Evolutionary conservation across 2,329 filamentous ascomycete genomes (phyloP), one percentile per base, ranked within the genome.

Genomic region (Thielaviopsis musarum): DNA sequence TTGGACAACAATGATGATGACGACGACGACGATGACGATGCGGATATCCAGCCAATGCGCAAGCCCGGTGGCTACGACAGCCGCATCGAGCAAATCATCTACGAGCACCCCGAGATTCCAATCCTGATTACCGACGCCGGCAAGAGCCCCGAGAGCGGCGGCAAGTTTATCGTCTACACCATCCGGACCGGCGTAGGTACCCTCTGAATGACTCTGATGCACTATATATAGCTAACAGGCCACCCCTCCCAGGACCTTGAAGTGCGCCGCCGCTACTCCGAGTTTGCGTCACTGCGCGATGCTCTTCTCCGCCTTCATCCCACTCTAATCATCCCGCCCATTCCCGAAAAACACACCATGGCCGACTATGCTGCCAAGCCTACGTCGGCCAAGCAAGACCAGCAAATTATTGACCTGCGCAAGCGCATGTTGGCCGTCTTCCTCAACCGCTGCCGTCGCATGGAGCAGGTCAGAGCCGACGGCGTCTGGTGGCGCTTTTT

Each of bases 281-380:
- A 98, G 71, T 98, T 98, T 68, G 87, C 88, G 41, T 95, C 91
- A 17, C 75, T 98, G 60, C 82, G 93, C 67, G 85, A 90, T 66
- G 91, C 91, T 2, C 79, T 98, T 28, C 90, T 91, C 54, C 87
- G 87, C 66, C 79, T 98, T 63, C 94, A 98, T 69, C 93, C 94
- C 7, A 98, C 93, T 0, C 79, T 98, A 51, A 87, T 98, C 66
- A 87, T 98, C 57, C 94, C 93, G 7, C 93, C 93, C 2, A 98
- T 98, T 67, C 93, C 93, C 22, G 94, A 98, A 73, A 98, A 98
- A 72, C 93, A 98, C 71, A 93, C 90, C 53, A 95, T 98, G 86
- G 91, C 91, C 62, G 93, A 98, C 70, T 98, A 98, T 69, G 93
- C 93, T 17, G 91, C 94, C 28, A 97, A 95, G 66, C 93, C 94